Percentiles rank a stretch among this genome's conserved stretches.
phyloP scores from a whole-genome alignment of 139 green algal species.

The Chlorella vulgaris region DNA sequence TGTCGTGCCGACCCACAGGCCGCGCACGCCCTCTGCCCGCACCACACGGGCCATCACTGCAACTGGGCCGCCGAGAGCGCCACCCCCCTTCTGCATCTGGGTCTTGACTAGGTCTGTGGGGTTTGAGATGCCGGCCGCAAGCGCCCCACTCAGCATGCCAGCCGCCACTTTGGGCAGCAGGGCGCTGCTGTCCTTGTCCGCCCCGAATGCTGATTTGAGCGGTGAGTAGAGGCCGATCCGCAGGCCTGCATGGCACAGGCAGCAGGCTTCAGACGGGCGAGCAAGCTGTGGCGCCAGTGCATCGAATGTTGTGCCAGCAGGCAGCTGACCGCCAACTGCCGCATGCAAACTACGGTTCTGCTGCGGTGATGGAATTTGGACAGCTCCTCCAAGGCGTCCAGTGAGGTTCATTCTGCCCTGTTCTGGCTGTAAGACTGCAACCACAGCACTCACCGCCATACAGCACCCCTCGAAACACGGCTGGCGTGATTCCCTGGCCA shows the following conservation, averaged over 20 bases:
- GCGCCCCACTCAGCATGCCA: constrained; percentile 68
- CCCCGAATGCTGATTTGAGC: constrained; percentile 59
- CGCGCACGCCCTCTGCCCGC: constrained; percentile 62
- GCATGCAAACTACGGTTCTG: no score
- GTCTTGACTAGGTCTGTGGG: constrained; percentile 86
- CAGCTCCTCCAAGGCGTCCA: no score
- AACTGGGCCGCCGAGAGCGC: constrained; percentile 28
- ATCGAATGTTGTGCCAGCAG: no score
- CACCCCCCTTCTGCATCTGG: constrained; percentile 48
- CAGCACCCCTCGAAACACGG: constrained; percentile 67
- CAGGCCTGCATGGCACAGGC: constrained; percentile 57
- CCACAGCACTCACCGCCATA: constrained; percentile 61
- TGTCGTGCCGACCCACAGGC: constrained; percentile 83
- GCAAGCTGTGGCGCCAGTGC: no score
- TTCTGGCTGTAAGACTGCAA: no score
- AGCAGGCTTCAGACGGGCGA: not conserved
- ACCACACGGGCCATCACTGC: constrained; percentile 59
- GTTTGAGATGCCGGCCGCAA: constrained; percentile 76
- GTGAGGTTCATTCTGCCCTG: no score
- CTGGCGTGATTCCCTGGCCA: constrained; percentile 61
- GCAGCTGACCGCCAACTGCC: no score
- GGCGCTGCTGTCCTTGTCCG: constrained; percentile 35
- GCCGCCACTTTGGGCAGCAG: constrained; percentile 64
- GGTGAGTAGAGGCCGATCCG: constrained; percentile 85
- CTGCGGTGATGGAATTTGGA: no score